phyloP scores from a whole-genome alignment of 1,284 basidiomycete genomes.

The Rhodotorula sp. region DNA sequence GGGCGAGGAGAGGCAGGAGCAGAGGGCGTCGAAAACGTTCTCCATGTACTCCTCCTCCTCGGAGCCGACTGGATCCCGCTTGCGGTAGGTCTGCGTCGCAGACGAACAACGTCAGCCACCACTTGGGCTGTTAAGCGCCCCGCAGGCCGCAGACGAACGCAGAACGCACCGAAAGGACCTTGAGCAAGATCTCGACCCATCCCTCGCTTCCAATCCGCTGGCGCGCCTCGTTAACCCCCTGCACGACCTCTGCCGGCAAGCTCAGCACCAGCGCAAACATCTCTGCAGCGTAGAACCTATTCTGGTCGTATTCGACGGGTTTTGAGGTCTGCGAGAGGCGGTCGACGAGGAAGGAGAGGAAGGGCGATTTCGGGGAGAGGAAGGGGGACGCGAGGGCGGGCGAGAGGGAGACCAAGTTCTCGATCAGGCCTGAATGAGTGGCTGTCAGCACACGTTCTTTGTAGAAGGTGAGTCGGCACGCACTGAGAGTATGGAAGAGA shows the following conservation, averaged over 20 bases:
- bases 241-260: constrained; percentile 53
- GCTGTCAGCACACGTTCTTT: too few relatives aligned
- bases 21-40: constrained; percentile 86
- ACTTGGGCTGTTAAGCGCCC: too few relatives aligned
- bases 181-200: constrained; percentile 71
- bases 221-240: constrained; percentile 55
- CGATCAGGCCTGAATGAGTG: constrained; percentile 68
- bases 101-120: neutral
- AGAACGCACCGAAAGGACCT: constrained; percentile 71
- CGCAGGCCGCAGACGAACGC: neutral
- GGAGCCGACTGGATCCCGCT: constrained; percentile 70
- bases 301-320: constrained; percentile 44
- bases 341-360: constrained; percentile 75
- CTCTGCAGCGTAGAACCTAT: constrained; percentile 52
- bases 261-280: constrained; percentile 78
- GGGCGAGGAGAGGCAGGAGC: constrained; percentile 72
- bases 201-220: constrained; percentile 64
- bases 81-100: constrained; percentile 37
- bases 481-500: constrained; percentile 84
- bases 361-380: constrained; percentile 58
- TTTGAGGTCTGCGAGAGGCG: constrained; percentile 56
- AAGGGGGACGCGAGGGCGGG: constrained; percentile 58
- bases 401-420: constrained; percentile 85
- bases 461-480: constrained; percentile 14
- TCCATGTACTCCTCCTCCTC: constrained; percentile 98